phyloP scores from a whole-genome alignment of 257 asterid genomes.

The Gardenia jasminoides region DNA sequence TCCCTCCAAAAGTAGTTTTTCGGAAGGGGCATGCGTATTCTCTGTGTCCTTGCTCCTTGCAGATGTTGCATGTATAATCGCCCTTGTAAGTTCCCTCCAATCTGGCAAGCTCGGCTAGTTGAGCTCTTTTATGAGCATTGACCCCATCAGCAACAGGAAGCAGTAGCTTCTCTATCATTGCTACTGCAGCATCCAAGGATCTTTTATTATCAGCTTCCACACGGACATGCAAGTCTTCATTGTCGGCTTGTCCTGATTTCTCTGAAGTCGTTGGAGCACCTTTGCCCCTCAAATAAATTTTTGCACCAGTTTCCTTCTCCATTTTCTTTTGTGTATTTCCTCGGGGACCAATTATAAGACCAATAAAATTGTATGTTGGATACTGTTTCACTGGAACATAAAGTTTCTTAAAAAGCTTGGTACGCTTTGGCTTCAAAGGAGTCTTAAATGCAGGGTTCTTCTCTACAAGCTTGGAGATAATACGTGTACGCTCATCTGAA shows the following conservation, averaged over 20 bases:
- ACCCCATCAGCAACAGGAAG: conserved; percentile 33
- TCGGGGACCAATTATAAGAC: conserved; percentile 44
- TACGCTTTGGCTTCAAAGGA: conserved; percentile 20
- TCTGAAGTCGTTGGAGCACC: conserved; percentile 20
- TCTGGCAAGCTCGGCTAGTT: conserved; percentile 33
- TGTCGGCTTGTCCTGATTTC: conserved; percentile 16
- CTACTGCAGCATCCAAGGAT: conserved; percentile 33
- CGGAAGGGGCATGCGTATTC: conserved; percentile 33
- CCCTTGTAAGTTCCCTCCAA: conserved; percentile 30
- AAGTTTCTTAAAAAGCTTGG: conserved; percentile 26
- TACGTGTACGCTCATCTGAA: conserved; percentile 7
- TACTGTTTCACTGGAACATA: conserved; percentile 31
- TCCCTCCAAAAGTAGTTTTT: conserved; percentile 27
- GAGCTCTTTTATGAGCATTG: conserved; percentile 37
- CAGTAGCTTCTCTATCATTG: conserved; percentile 39
- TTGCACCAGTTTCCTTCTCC: conserved; percentile 47
- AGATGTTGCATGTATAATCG: conserved; percentile 26
- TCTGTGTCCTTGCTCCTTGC: conserved; percentile 37
- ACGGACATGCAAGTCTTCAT: conserved; percentile 34
- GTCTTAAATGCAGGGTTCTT: conserved; percentile 14
- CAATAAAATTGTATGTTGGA: conserved; percentile 38
- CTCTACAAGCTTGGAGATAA: conserved; percentile 22
- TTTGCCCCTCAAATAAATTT: conserved; percentile 33
- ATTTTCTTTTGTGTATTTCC: conserved; percentile 48
- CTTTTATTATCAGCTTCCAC: conserved; percentile 34